These are phyloP conservation scores for Trichoderma sp. DNA, from an alignment of 2,329 filamentous ascomycete species.

Conservation along the genomic window DNA sequence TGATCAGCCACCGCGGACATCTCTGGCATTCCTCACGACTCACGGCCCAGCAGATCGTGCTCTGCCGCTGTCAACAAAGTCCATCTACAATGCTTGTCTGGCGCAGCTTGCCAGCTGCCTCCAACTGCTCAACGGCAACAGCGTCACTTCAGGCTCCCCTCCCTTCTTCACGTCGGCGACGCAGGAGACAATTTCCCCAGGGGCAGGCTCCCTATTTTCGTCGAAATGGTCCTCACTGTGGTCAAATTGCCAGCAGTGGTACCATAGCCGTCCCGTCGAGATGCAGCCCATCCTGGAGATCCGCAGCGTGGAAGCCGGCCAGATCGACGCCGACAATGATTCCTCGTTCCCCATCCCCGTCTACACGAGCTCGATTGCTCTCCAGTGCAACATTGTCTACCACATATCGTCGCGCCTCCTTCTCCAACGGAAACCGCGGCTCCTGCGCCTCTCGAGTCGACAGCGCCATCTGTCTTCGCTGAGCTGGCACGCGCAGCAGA, in stretches of 20 bases:
- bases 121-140: constrained; percentile 19
- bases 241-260: constrained; percentile 31
- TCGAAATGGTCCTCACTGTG: constrained; percentile 30
- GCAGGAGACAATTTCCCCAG: background rate
- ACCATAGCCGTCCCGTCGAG: constrained; percentile 27
- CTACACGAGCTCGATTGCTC: constrained; percentile 32
- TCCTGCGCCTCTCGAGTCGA: constrained; percentile 29
- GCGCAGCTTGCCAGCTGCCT: constrained; percentile 28
- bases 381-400: constrained; percentile 32
- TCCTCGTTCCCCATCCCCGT: constrained; percentile 33
- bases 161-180: background rate
- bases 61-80: constrained; percentile 5
- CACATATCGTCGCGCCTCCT: constrained; percentile 33
- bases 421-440: constrained; percentile 32
- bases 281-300: constrained; percentile 32
- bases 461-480: constrained; percentile 27
- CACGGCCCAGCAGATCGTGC: background rate
- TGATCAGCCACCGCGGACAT: constrained; percentile 23
- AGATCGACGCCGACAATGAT: constrained; percentile 29
- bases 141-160: background rate
- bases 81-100: constrained; percentile 24
- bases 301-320: constrained; percentile 32
- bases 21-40: constrained; percentile 11
- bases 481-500: constrained; percentile 39
- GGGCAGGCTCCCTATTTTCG: constrained; percentile 8